Percentiles rank a stretch among this genome's conserved stretches.
These are phyloP conservation scores for Leccinum olivaceoglutinosum DNA, from an alignment of 1,284 basidiomycete genomes.

Conservation along the genomic window DNA sequence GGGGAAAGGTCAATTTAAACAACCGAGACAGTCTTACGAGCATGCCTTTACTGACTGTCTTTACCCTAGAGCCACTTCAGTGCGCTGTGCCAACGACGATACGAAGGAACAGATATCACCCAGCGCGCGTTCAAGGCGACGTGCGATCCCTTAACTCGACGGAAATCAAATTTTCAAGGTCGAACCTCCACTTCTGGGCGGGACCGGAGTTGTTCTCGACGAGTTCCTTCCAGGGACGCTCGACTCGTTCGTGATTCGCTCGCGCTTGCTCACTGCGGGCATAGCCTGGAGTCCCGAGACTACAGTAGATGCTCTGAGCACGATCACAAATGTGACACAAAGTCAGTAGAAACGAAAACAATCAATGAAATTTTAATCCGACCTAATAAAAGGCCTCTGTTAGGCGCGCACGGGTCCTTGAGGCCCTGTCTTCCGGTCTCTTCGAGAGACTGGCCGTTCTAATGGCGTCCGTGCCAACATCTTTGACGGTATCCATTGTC, in stretches of 20 bases:
- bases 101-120: too few relatives aligned
- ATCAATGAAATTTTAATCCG: slow-evolving; percentile 3
- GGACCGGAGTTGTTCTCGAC: slow-evolving; percentile 38
- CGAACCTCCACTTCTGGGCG: slow-evolving; percentile 46
- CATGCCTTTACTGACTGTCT: too few relatives aligned
- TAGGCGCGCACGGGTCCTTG: slow-evolving; percentile 37
- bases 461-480: slow-evolving; percentile 49
- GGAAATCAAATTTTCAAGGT: slow-evolving; percentile 36
- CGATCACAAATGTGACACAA: slow-evolving; percentile 52
- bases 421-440: slow-evolving; percentile 37
- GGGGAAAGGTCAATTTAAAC: too few relatives aligned
- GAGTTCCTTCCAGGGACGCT: slow-evolving; percentile 44
- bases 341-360: background rate
- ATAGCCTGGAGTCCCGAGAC: slow-evolving; percentile 46
- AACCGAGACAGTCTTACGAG: too few relatives aligned
- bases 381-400: slow-evolving; percentile 51
- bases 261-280: slow-evolving; percentile 44
- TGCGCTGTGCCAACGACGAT: too few relatives aligned
- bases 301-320: slow-evolving; percentile 45
- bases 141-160: slow-evolving; percentile 11
- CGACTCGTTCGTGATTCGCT: slow-evolving; percentile 38
- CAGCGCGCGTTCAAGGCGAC: too few relatives aligned
- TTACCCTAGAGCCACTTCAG: too few relatives aligned
- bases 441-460: slow-evolving; percentile 43
- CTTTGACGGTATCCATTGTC: slow-evolving; percentile 59